These are phyloP conservation scores for Neurospora sp. DNA, from an alignment of 495 filamentous ascomycete genomes.

Conservation along the genomic window DNA sequence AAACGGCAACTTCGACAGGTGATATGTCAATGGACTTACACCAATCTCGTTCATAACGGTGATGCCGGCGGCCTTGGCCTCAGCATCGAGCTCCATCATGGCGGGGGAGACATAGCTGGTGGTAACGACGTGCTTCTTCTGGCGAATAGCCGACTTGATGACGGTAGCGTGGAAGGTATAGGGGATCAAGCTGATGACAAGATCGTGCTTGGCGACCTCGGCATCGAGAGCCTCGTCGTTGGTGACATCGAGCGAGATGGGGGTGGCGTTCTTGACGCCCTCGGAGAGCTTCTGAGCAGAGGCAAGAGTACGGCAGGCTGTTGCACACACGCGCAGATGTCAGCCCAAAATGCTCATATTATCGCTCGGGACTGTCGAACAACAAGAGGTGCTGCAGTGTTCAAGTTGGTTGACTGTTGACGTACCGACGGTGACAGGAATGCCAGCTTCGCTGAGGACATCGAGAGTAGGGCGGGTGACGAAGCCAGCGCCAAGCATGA, in stretches of 20 bases:
- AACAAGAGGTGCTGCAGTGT: constrained; percentile 1
- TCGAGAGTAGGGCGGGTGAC: constrained; percentile 74
- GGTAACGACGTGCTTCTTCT: constrained; percentile 93
- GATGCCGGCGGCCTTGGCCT: constrained; percentile 84
- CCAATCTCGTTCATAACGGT: constrained; percentile 99
- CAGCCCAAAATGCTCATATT: background rate
- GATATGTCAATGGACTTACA: constrained; percentile 27
- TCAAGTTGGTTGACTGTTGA: constrained; percentile 1
- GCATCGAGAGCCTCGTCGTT: constrained; percentile 65
- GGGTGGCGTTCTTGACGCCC: constrained; percentile 58
- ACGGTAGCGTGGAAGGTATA: constrained; percentile 87
- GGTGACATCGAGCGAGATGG: constrained; percentile 76
- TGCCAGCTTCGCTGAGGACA: constrained; percentile 61
- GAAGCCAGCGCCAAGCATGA: constrained; percentile 70
- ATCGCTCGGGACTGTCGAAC: background rate
- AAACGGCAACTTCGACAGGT: constrained; percentile 22
- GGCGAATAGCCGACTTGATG: constrained; percentile 87
- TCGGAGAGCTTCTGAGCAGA: constrained; percentile 62
- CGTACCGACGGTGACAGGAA: constrained; percentile 78
- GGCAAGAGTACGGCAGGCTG: constrained; percentile 79
- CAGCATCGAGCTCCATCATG: constrained; percentile 78
- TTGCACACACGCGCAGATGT: background rate
- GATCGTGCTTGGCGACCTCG: constrained; percentile 64
- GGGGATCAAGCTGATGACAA: constrained; percentile 78
- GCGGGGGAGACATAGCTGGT: constrained; percentile 91